A percentile compares a stretch with the other conserved stretches of the same genome.
Evolutionary conservation across 2,329 filamentous ascomycete species (phyloP).

Genomic region (Stemphylium beticola): DNA sequence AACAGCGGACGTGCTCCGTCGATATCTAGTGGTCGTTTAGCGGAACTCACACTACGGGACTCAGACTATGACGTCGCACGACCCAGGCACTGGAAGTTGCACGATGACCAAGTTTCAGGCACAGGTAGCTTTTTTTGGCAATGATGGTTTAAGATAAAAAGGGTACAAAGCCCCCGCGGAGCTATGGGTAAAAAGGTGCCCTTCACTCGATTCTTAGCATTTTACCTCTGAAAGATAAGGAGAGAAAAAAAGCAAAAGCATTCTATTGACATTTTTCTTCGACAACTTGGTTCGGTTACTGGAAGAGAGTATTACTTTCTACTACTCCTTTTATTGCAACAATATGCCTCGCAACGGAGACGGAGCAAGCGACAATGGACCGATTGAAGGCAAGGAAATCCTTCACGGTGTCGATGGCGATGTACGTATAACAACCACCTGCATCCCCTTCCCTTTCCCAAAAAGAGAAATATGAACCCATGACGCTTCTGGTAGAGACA

Average conservation of each 20-base stretch:
- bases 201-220: too few species aligned
- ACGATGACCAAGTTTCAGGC: slow-evolving; percentile 11
- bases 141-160: neutral
- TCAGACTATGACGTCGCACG: slow-evolving; percentile 10
- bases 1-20: slow-evolving; percentile 1
- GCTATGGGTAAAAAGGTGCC: too few species aligned
- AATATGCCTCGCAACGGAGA: slow-evolving; percentile 53
- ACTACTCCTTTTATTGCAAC: too few species aligned
- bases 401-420: slow-evolving; percentile 48
- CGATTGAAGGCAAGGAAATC: slow-evolving; percentile 48
- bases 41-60: neutral
- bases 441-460: too few species aligned
- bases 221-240: too few species aligned
- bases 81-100: neutral
- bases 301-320: too few species aligned
- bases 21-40: slow-evolving; percentile 2
- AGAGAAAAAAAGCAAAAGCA: too few species aligned
- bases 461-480: too few species aligned
- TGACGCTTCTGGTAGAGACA: too few species aligned
- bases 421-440: slow-evolving; percentile 25
- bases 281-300: too few species aligned
- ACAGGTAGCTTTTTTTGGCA: neutral
- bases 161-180: neutral
- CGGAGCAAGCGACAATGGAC: slow-evolving; percentile 49
- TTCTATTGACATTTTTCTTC: too few species aligned